Evolutionary conservation across 2,329 filamentous ascomycete genomes (phyloP).

Genomic region (Fusarium clavum): DNA sequence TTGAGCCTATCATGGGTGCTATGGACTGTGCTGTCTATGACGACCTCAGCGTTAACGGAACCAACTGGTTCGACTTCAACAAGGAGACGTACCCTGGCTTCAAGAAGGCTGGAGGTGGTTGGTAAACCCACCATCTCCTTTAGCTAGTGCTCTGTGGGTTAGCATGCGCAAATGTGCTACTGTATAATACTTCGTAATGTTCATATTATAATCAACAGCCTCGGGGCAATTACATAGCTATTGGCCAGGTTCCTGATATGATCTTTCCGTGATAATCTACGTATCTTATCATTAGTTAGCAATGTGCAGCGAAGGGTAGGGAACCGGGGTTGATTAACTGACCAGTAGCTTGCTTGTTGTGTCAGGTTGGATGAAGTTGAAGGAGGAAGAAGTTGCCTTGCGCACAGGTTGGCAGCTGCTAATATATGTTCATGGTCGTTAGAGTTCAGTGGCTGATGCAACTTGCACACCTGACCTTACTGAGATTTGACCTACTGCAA

Average conservation of each 20-base stretch:
- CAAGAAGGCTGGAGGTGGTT: constrained; percentile 38
- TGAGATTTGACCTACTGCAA: no score
- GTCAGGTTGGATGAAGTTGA: no score
- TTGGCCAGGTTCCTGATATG: no score
- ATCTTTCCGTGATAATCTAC: no score
- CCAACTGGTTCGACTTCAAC: constrained; percentile 39
- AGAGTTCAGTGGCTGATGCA: no score
- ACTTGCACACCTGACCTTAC: no score
- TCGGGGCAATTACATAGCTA: not conserved
- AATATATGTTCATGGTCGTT: no score
- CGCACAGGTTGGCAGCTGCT: no score
- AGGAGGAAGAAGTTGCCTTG: no score
- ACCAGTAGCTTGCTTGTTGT: no score
- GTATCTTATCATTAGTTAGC: not conserved
- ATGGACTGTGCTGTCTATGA: constrained; percentile 32
- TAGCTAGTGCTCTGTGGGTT: not conserved
- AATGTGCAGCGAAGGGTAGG: no score
- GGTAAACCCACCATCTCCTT: constrained; percentile 1
- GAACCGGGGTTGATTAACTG: no score
- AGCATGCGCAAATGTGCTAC: not conserved
- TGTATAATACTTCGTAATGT: constrained; percentile 12
- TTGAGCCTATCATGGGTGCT: constrained; percentile 35
- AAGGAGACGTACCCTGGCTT: constrained; percentile 36
- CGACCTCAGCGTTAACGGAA: constrained; percentile 37
- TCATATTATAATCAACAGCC: not conserved